These are phyloP conservation scores for Botrytis porri DNA, from an alignment of 2,329 filamentous ascomycete genomes.

Conservation along the genomic window DNA sequence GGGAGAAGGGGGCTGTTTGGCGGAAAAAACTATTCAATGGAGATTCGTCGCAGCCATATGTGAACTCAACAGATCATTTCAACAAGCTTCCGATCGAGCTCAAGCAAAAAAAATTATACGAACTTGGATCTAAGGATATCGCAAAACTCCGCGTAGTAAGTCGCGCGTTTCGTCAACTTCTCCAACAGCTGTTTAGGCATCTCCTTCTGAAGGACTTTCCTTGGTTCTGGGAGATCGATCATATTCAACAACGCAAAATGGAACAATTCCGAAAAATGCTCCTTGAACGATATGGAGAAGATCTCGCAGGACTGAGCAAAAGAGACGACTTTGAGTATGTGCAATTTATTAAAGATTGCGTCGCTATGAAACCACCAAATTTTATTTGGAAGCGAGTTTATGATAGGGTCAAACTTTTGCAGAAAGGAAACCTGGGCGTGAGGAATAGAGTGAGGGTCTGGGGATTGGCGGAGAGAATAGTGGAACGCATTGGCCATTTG, in stretches of 20 bases:
- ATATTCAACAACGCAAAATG: constrained; percentile 1
- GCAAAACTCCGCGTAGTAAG: constrained; percentile 11
- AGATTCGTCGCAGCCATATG: background rate
- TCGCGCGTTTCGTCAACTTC: constrained; percentile 16
- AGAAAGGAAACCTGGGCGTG: constrained; percentile 13
- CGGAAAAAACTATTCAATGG: background rate
- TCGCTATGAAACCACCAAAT: background rate
- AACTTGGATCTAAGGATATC: constrained; percentile 8
- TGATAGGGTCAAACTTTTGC: constrained; percentile 15
- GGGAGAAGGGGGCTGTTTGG: background rate
- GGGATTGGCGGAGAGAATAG: constrained; percentile 16
- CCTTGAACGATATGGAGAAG: constrained; percentile 8
- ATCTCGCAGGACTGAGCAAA: background rate
- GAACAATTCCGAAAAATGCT: background rate
- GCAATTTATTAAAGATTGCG: constrained; percentile 14
- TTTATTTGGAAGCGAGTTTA: constrained; percentile 20
- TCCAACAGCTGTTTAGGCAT: constrained; percentile 14
- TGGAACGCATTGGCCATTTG: constrained; percentile 19
- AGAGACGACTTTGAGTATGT: background rate
- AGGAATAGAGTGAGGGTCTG: constrained; percentile 19
- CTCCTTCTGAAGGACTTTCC: constrained; percentile 21
- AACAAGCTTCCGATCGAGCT: constrained; percentile 9
- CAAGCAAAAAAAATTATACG: constrained; percentile 11
- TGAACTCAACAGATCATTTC: constrained; percentile 17
- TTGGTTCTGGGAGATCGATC: constrained; percentile 23